Percentiles rank a stretch among this genome's conserved stretches.
Conservation (phyloP, 345 rosid species). For the Gynandropsis gynandra region DNA sequence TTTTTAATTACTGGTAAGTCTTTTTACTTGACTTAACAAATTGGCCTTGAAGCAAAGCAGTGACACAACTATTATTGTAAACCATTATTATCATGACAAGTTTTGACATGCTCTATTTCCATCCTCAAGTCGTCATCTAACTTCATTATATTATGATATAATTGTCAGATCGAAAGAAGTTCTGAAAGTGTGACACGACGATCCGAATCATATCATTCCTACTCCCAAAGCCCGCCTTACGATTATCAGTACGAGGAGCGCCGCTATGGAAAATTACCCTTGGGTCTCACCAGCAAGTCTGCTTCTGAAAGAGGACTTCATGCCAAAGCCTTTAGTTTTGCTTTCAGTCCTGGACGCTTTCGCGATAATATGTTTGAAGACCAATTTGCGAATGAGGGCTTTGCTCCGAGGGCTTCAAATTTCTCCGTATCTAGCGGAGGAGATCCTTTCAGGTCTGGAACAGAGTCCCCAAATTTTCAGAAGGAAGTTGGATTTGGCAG, state of each 20-base stretch:
- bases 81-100: constrained; percentile 6
- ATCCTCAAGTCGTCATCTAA: constrained; percentile 22
- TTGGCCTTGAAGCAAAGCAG: constrained; percentile 1
- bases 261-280: constrained; percentile 65
- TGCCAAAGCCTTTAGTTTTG: constrained; percentile 58
- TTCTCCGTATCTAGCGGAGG: constrained; percentile 78
- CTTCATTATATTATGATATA: constrained; percentile 21
- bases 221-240: constrained; percentile 97
- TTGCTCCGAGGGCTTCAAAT: constrained; percentile 76
- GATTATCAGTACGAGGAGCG: constrained; percentile 93
- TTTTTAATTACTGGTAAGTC: neutral
- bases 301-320: constrained; percentile 79
- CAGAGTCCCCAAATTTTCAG: constrained; percentile 65
- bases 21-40: neutral
- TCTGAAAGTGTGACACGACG: constrained; percentile 63
- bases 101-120: constrained; percentile 11
- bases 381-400: constrained; percentile 78
- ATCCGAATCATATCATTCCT: constrained; percentile 95
- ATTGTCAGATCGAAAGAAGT: constrained; percentile 53
- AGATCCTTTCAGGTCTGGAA: constrained; percentile 54
- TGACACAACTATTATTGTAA: neutral
- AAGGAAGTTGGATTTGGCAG: constrained; percentile 52
- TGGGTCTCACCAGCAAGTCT: constrained; percentile 66
- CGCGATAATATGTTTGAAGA: constrained; percentile 62
- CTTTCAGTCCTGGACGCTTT: constrained; percentile 65